phyloP scores from a whole-genome alignment of 2,329 filamentous ascomycete genomes.

The Gaeumannomyces tritici region DNA sequence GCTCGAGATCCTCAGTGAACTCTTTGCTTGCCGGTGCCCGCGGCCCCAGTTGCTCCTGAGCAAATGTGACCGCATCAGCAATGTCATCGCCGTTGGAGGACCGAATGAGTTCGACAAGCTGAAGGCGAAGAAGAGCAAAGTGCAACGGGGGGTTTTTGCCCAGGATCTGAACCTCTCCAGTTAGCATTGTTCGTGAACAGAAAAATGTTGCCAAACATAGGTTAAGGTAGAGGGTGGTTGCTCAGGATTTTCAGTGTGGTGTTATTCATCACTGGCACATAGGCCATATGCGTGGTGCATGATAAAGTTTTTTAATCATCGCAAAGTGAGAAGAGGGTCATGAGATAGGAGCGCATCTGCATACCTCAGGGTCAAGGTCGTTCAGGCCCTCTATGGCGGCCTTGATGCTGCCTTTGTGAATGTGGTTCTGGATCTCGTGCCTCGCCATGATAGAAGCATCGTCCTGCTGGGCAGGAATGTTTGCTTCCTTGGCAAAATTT shows the following conservation, averaged over 20 bases:
- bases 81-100: conserved; percentile 68
- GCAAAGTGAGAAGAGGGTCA: conserved; percentile 28
- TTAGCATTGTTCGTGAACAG: conserved; percentile 13
- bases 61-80: conserved; percentile 72
- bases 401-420: conserved; percentile 79
- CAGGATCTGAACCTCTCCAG: conserved; percentile 57
- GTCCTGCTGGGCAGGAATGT: conserved; percentile 66
- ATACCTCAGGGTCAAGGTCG: conserved; percentile 82
- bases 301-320: conserved; percentile 97
- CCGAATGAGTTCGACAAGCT: conserved; percentile 89
- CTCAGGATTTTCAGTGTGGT: conserved; percentile 62
- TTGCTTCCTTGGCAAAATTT: conserved; percentile 90
- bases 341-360: conserved; percentile 20
- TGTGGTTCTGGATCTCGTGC: conserved; percentile 74
- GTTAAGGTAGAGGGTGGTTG: conserved; percentile 14
- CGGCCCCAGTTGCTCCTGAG: conserved; percentile 76
- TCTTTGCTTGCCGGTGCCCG: conserved; percentile 71
- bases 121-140: conserved; percentile 80
- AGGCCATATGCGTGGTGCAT: conserved; percentile 99
- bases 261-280: conserved; percentile 82
- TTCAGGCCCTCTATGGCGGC: conserved; percentile 80
- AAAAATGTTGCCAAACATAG: neutral
- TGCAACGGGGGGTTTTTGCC: conserved; percentile 76
- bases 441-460: conserved; percentile 65
- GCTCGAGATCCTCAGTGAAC: conserved; percentile 80